Evolutionary conservation across 1,139 yeast genomes (phyloP), one percentile per base, ranked within the genome.

Genomic region (Suhomyces kunorum): DNA sequence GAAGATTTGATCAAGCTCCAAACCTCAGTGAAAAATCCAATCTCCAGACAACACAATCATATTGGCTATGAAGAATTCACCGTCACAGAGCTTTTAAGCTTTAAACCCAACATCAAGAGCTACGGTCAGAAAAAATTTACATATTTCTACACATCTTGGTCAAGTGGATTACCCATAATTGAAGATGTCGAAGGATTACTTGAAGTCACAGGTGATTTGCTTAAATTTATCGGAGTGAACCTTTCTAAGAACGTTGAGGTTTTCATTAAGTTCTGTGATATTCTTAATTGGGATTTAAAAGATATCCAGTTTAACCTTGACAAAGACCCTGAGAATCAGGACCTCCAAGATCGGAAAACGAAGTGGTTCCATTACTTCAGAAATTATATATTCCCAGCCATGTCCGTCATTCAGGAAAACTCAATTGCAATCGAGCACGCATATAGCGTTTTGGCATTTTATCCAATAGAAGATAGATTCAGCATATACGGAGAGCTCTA

Each of bases 401-500:
- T 87, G 20, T 74, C 92, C 0, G 62, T 81, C 11, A 59, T 83
- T 3, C 76, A 71, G 22, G 78, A 77, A 12, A 84, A 86, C 51
- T 78, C 89, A 3, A 71, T 82, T 8, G 76, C 80, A 0, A 74
- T 83, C 8, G 79, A 81, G 44, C 83, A 78, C 45, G 78, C 87
- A 0, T 88, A 64, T 55, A 60, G 67, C 6, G 55, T 89, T 1
- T 58, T 92, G 46, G 61, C 71, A 11, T 53, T 59, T 29, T 88
- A 76, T 53, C 68, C 87, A 1, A 58, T 78, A 27, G 85, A 83
- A 44, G 76, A 75, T 42, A 73, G 98, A 36, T 92, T 80, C 59
- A 80, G 85, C 41, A 64, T 92, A 18, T 94, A 92, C 58, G 95
- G 96, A 32, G 98, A 90, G 51, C 74, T 89, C 63, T 66, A 73